Base-by-base conservation (phyloP, 2,329 filamentous ascomycete genomes). In the Metarhizium album region DNA sequence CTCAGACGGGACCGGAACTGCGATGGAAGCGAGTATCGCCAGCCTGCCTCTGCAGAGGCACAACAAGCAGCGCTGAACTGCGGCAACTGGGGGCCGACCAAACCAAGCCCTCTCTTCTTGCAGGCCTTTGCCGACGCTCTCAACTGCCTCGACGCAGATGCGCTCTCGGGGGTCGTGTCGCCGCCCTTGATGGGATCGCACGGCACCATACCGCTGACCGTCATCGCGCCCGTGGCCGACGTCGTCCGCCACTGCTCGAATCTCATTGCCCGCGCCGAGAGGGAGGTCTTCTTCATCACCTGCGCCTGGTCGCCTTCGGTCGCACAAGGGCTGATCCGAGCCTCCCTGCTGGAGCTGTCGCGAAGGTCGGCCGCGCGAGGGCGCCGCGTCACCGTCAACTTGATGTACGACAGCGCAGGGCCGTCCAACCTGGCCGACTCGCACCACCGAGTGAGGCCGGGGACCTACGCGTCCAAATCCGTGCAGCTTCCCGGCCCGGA, bases 221-320 rank as follows among this genome's bases (percentile, higher is more conserved):
- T 89, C 40, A 80, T 90, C 29, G 62, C 65, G 7, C 65, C 65
- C 0, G 46, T 67, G 35, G 57, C 83, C 0, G 86, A 90, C 61
- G 79, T 90, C 27, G 80, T 79, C 53, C 75, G 84, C 1, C 86
- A 90, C 63, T 85, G 87, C 68, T 80, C 84, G 1, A 90, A 90
- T 57, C 70, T 87, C 20, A 90, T 91, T 33, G 85, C 77, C 2
- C 74, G 82, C 3, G 87, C 87, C 0, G 75, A 87, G 58, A 76
- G 76, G 33, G 87, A 91, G 59, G 80, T 91, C 0, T 81, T 86
- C 51, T 70, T 90, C 9, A 82, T 82, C 0, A 90, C 87, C 0
- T 89, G 87, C 58, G 87, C 81, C 59, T 90, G 87, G 87, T 77
- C 83, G 53, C 74, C 81, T 42, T 84, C 84, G 0, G 74, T 82